phyloP scores from a whole-genome alignment of 192 early-diverging fungal genomes.

The Backusella luteola region DNA sequence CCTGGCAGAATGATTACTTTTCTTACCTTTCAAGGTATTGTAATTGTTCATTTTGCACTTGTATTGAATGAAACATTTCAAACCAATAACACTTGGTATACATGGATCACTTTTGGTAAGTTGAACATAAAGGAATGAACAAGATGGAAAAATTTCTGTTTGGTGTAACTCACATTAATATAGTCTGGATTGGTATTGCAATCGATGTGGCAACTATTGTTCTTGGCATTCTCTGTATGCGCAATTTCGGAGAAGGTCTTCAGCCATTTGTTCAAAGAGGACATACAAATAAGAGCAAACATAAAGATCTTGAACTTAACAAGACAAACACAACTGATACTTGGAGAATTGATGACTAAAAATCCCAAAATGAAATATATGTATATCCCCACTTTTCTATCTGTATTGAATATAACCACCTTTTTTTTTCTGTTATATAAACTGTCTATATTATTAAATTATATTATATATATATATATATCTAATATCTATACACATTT shows the following conservation, averaged over 20 bases:
- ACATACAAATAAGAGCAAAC: conserved; percentile 9
- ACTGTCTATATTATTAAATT: not conserved
- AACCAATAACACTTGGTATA: conserved; percentile 34
- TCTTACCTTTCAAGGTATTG: conserved; percentile 34
- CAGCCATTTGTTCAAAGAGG: conserved; percentile 37
- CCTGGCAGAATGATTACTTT: conserved; percentile 28
- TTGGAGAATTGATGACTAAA: conserved; percentile 34
- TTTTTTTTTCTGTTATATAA: not conserved
- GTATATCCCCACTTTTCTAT: not conserved
- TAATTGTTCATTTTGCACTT: conserved; percentile 33
- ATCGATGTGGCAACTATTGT: conserved; percentile 20
- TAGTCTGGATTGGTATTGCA: conserved; percentile 23
- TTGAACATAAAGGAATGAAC: not conserved
- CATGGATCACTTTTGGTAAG: conserved; percentile 40
- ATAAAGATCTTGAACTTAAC: conserved; percentile 18
- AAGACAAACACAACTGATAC: conserved; percentile 18
- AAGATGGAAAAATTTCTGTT: not conserved
- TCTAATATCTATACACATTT: not conserved
- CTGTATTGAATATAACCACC: not conserved
- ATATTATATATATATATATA: not conserved
- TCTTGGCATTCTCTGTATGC: conserved; percentile 28
- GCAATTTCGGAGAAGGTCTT: conserved; percentile 34
- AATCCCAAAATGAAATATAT: not conserved
- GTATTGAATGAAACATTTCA: conserved; percentile 27
- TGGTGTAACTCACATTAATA: not conserved